phyloP scores from a whole-genome alignment of 805 yeast genomes.

The Zygosaccharomyces pseudorouxii region DNA sequence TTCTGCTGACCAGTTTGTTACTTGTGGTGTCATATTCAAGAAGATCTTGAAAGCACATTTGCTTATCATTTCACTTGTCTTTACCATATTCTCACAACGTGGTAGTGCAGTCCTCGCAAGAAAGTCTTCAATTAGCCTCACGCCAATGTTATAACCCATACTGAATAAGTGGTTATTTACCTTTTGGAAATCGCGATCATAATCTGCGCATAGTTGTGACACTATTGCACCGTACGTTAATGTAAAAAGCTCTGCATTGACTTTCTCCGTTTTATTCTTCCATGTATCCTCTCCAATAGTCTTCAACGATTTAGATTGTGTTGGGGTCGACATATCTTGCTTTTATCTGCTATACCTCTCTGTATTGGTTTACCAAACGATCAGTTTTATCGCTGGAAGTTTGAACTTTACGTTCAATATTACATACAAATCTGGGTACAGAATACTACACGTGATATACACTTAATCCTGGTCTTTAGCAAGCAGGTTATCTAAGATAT shows the following conservation, averaged over 20 bases:
- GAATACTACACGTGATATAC: conserved; percentile 1
- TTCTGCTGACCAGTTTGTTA: conserved; percentile 73
- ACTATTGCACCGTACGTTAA: conserved; percentile 93
- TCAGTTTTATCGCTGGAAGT: not conserved
- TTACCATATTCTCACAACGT: conserved; percentile 73
- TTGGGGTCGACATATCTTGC: conserved; percentile 11
- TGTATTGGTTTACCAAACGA: not conserved
- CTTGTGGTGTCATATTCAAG: conserved; percentile 71
- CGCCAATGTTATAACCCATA: conserved; percentile 95
- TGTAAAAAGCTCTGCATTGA: conserved; percentile 91
- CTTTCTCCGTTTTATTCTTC: conserved; percentile 82
- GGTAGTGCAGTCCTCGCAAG: conserved; percentile 82
- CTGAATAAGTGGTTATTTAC: conserved; percentile 81
- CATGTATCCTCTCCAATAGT: conserved; percentile 82
- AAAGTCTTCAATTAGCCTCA: conserved; percentile 87
- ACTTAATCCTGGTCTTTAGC: conserved; percentile 13
- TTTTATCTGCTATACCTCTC: not conserved
- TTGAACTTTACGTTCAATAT: not conserved
- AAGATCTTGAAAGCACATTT: conserved; percentile 90
- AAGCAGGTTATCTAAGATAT: conserved; percentile 52
- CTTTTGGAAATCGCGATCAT: conserved; percentile 63
- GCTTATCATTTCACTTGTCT: conserved; percentile 80
- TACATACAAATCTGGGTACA: not conserved
- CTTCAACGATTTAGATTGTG: conserved; percentile 26
- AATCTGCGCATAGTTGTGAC: conserved; percentile 83